Base-by-base conservation (phyloP, 129 eudicot genomes). In the Ambrosia trifida region DNA sequence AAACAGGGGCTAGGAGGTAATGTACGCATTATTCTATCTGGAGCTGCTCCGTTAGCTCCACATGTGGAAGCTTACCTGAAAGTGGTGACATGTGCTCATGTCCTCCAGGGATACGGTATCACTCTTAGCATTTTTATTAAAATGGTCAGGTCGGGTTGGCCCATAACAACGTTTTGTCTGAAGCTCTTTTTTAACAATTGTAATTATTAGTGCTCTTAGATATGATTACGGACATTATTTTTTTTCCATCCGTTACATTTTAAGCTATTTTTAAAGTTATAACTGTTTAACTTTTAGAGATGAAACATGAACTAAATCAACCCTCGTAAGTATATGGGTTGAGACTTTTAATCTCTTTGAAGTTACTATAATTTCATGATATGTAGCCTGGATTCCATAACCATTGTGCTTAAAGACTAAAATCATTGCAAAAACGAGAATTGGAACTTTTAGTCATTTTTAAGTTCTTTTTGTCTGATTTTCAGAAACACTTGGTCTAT, bases 21-120 rank as follows among this genome's bases (percentile, higher is more conserved):
- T 40, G 96, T 89, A 58, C 78, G 96, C 33, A 76, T 89, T 61
- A 86, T 89, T 54, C 60, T 89, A 53, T 86, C 96, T 20, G 96
- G 96, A 78, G 96, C 88, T 68, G 96, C 96, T 50, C 96, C 96
- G 44, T 82, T 89, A 65, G 90, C 96, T 70, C 54, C 85, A 17
- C 96, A 89, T 59, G 93, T 89, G 46, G 96, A 89, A 81, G 85
- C 82, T 35, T 86, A 58, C 83, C 61, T 89, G 44, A 81, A 86
- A 73, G 96, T 89, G 33, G 96, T 89, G 58, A 56, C 93, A 69
- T 86, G 96, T 69, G 38, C 81, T 50, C 81, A 89, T 40, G 93
- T 89, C 38, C 87, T 89, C 56, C 96, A 89, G 77, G 96, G 96
- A 82, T 89, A 86, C 46, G 96, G 96, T 89, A 86, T 40, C 5